phyloP scores from a whole-genome alignment of 176 grass and related monocot genomes.

The Sorghum bicolor region Sorghum_bicolor_NCBIv3 NC_012872.2:68381001-68381500 shows the following conservation, averaged over 20 bases:
- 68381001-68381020: neutral
- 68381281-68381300: neutral
- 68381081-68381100: neutral
- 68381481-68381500: neutral
- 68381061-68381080: neutral
- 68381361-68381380: neutral
- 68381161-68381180: neutral
- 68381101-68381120: neutral
- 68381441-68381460: neutral
- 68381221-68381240: neutral
- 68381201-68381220: neutral
- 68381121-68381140: neutral
- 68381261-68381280: slow-evolving; percentile 16
- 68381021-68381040: neutral
- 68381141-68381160: neutral
- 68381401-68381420: slow-evolving; percentile 24
- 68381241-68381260: slow-evolving; percentile 32
- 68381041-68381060: neutral
- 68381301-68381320: neutral
- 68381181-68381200: slow-evolving; percentile 1
- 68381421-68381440: neutral
- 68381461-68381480: neutral
- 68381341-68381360: neutral
- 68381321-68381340: neutral
- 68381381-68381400: slow-evolving; percentile 12